A percentile compares a stretch with the other conserved stretches of the same genome.
Conservation (phyloP, 2,329 filamentous ascomycete genomes). For the Exophiala mesophila region DNA sequence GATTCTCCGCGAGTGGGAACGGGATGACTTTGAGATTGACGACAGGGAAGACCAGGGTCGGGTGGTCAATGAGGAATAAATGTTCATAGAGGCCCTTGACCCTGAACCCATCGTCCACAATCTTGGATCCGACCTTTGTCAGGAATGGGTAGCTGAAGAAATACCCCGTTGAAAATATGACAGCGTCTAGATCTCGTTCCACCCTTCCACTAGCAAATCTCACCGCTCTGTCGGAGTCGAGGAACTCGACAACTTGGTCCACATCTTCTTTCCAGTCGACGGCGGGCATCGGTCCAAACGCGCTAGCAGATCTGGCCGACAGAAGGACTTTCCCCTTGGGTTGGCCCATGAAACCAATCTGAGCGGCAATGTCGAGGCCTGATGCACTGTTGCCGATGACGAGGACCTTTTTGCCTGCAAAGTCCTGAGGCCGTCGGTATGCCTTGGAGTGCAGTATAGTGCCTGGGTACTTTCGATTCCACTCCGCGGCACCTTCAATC, state of each 20-base stretch:
- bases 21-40: constrained; percentile 83
- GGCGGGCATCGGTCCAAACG: constrained; percentile 23
- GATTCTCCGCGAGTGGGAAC: constrained; percentile 73
- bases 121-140: constrained; percentile 21
- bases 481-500: constrained; percentile 56
- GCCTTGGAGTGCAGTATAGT: constrained; percentile 71
- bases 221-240: constrained; percentile 53
- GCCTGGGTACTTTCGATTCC: constrained; percentile 55
- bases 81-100: constrained; percentile 74
- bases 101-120: constrained; percentile 65
- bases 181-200: constrained; percentile 64
- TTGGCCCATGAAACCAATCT: constrained; percentile 60
- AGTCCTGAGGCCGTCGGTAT: constrained; percentile 64
- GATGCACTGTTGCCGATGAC: constrained; percentile 82
- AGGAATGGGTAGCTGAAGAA: constrained; percentile 78
- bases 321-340: constrained; percentile 56
- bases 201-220: constrained; percentile 61
- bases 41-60: constrained; percentile 71
- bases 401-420: constrained; percentile 66
- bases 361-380: constrained; percentile 73
- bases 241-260: constrained; percentile 50
- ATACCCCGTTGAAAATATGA: constrained; percentile 88
- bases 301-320: constrained; percentile 51
- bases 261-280: constrained; percentile 53
- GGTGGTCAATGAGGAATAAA: constrained; percentile 68